Conservation (phyloP, 2,329 filamentous ascomycete genomes). For the Alternaria burnsii region DNA sequence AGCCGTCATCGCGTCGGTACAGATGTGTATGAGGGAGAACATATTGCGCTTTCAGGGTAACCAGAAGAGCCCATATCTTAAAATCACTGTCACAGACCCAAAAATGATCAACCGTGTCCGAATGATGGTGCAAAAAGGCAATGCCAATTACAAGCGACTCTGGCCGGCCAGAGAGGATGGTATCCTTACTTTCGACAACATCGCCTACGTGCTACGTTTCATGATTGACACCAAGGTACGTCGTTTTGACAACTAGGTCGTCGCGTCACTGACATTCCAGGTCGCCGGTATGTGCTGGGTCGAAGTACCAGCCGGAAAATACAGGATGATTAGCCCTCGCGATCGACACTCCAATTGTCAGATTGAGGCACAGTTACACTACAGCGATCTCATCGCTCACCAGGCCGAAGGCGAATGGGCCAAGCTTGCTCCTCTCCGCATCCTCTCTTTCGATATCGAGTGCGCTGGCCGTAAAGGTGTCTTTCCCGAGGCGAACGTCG, state of each 20-base stretch:
- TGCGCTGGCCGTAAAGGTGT: constrained; percentile 97
- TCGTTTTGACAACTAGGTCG: not conserved
- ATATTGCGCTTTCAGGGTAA: constrained; percentile 96
- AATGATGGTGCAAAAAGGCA: constrained; percentile 74
- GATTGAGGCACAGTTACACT: constrained; percentile 88
- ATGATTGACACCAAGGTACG: constrained; percentile 88
- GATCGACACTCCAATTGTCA: constrained; percentile 91
- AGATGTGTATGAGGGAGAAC: constrained; percentile 85
- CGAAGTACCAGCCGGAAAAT: constrained; percentile 78
- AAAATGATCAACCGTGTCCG: constrained; percentile 83
- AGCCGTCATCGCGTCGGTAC: constrained; percentile 79
- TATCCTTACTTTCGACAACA: constrained; percentile 92
- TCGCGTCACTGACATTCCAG: not conserved
- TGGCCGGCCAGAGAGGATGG: constrained; percentile 73
- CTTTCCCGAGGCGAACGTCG: constrained; percentile 89
- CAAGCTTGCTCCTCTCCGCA: constrained; percentile 93
- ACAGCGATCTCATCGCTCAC: constrained; percentile 84
- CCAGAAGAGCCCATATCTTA: constrained; percentile 87
- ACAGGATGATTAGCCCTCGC: constrained; percentile 71
- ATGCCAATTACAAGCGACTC: constrained; percentile 88
- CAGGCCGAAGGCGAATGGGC: constrained; percentile 93
- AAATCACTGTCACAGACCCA: constrained; percentile 90
- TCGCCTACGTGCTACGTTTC: constrained; percentile 93
- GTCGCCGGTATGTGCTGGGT: constrained; percentile 98
- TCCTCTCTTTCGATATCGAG: constrained; percentile 98